Percentiles rank a stretch among this genome's conserved stretches.
Conservation (phyloP, 805 yeast species). For the Hanseniaspora valbyensis region DNA sequence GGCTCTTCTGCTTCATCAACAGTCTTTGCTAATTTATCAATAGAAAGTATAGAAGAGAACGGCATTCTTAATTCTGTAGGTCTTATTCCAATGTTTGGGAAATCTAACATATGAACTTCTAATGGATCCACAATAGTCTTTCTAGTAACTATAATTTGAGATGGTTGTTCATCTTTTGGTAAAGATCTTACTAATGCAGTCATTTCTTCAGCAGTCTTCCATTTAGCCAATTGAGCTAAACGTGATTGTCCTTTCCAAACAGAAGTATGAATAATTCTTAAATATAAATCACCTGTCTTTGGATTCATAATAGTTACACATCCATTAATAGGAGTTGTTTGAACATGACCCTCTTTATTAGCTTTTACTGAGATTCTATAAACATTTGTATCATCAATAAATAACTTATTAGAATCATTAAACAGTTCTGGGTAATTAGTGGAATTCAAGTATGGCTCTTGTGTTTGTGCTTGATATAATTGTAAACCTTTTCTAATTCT, state of each 20-base stretch:
- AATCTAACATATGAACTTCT: constrained; percentile 93
- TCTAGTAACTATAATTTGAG: constrained; percentile 79
- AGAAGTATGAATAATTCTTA: constrained; percentile 83
- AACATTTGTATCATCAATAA: constrained; percentile 89
- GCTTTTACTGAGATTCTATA: constrained; percentile 85
- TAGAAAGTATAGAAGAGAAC: constrained; percentile 71
- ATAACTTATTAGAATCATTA: constrained; percentile 69
- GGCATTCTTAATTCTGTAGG: constrained; percentile 86
- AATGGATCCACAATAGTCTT: constrained; percentile 88
- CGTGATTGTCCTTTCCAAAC: constrained; percentile 97
- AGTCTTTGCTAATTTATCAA: constrained; percentile 66
- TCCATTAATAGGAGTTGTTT: constrained; percentile 90
- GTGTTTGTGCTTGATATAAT: constrained; percentile 85
- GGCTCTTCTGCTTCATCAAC: constrained; percentile 84
- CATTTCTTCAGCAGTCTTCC: constrained; percentile 98
- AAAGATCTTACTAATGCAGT: constrained; percentile 80
- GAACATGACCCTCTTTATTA: constrained; percentile 83
- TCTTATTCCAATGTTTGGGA: constrained; percentile 81
- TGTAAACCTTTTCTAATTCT: constrained; percentile 90
- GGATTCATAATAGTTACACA: constrained; percentile 85
- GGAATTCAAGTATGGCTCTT: constrained; percentile 80
- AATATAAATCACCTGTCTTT: constrained; percentile 74
- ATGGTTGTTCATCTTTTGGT: constrained; percentile 90
- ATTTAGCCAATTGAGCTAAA: constrained; percentile 82
- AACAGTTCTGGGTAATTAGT: constrained; percentile 83